Conservation (phyloP, 1,284 basidiomycete genomes). For the Farysia itapuensis region DNA sequence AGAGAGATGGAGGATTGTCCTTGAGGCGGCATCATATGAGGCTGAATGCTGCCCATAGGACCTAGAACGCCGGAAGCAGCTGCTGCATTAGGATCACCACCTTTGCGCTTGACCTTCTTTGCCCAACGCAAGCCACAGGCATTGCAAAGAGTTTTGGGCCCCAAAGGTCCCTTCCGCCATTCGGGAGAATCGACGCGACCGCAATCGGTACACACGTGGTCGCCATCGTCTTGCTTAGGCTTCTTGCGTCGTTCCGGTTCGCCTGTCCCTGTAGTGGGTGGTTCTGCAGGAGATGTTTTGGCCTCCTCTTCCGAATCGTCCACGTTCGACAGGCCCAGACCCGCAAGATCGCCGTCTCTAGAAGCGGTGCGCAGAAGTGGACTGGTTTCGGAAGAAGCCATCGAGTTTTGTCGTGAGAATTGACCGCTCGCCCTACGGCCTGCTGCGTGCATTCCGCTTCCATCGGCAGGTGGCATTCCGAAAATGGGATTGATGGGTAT, state of each 20-base stretch:
- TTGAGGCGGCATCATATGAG: slow-evolving; percentile 24
- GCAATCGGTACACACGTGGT: slow-evolving; percentile 56
- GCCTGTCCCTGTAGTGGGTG: slow-evolving; percentile 1
- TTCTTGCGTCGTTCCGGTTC: slow-evolving; percentile 43
- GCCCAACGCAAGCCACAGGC: slow-evolving; percentile 57
- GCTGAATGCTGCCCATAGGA: slow-evolving; percentile 5
- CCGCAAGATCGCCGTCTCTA: slow-evolving; percentile 22
- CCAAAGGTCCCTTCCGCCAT: slow-evolving; percentile 56
- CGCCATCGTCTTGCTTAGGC: slow-evolving; percentile 45
- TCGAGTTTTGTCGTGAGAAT: slow-evolving; percentile 22
- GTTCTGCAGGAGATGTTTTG: slow-evolving; percentile 3
- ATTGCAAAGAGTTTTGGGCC: slow-evolving; percentile 53
- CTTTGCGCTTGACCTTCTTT: slow-evolving; percentile 54
- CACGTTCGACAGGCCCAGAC: slow-evolving; percentile 19
- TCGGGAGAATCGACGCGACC: slow-evolving; percentile 56
- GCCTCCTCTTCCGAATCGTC: slow-evolving; percentile 34
- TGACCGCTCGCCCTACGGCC: slow-evolving; percentile 4
- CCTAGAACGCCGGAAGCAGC: slow-evolving; percentile 19
- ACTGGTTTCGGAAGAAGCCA: slow-evolving; percentile 29
- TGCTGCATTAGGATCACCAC: slow-evolving; percentile 40
- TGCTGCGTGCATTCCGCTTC: slow-evolving; percentile 5
- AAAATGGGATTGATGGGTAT: slow-evolving; percentile 29
- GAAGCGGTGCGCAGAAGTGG: slow-evolving; percentile 25
- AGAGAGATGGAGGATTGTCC: too few species aligned
- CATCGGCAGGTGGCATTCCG: slow-evolving; percentile 21